Conservation (phyloP, 2,329 filamentous ascomycete genomes). For the Cercospora sp. region DNA sequence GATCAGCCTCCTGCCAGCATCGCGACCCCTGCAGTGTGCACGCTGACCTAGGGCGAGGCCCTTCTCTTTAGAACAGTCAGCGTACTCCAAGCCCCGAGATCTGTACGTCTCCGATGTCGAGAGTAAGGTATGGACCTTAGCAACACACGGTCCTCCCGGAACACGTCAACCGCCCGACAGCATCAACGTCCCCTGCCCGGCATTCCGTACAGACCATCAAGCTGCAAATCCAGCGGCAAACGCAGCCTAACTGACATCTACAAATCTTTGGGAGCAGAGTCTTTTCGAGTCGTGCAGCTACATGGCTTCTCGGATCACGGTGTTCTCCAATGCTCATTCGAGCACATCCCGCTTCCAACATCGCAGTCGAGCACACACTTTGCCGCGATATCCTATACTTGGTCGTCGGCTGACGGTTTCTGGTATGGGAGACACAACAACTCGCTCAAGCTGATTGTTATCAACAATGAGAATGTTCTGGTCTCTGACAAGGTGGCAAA, state of each 20-base stretch:
- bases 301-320: not conserved
- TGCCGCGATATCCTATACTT: not conserved
- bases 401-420: not conserved
- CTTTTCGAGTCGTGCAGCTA: not conserved
- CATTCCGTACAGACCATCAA: not conserved
- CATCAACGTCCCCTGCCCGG: not conserved
- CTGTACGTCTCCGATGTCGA: not conserved
- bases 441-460: not conserved
- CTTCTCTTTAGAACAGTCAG: not conserved
- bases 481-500: not conserved
- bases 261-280: not conserved
- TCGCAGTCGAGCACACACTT: not conserved
- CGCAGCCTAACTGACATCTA: not conserved
- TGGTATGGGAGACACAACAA: not conserved
- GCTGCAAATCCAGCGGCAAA: not conserved
- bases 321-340: not conserved
- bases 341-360: not conserved
- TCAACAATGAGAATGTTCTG: not conserved
- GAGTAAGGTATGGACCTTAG: not conserved
- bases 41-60: not conserved
- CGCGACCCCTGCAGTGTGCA: not conserved
- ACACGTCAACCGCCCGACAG: not conserved
- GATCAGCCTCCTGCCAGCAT: not conserved
- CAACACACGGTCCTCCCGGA: not conserved
- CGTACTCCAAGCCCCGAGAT: too few relatives aligned